Evolutionary conservation across 202 grass and related monocot species (phyloP).

Genomic region (Bolboschoenoplectus hybrid): DNA sequence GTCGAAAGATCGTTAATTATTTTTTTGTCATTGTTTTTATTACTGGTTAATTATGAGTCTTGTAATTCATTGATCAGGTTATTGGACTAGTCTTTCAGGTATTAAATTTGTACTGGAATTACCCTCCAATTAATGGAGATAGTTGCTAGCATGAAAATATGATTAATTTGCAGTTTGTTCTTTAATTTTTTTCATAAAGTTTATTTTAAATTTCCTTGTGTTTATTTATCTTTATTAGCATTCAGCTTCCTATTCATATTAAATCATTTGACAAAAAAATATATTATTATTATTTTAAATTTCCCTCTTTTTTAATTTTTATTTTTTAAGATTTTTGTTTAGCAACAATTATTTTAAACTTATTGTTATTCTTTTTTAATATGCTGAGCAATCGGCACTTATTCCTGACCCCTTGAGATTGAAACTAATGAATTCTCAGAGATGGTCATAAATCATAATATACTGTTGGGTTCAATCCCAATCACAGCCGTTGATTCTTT

Average conservation of each 20-base stretch:
- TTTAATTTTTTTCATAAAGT: background rate
- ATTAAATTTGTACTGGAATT: background rate
- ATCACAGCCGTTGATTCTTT: background rate
- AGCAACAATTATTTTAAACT: background rate
- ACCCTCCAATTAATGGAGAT: background rate
- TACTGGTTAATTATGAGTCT: background rate
- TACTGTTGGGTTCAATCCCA: background rate
- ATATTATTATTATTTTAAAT: too few species aligned
- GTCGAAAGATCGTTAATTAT: background rate
- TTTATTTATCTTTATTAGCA: too few species aligned
- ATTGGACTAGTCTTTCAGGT: conserved; percentile 19
- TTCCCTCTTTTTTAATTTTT: background rate
- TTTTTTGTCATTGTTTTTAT: conserved; percentile 1
- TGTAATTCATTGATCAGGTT: conserved; percentile 16
- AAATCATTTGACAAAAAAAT: background rate
- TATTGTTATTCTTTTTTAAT: background rate
- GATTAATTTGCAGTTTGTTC: background rate
- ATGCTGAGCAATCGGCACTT: background rate
- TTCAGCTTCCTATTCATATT: background rate
- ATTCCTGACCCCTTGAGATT: background rate
- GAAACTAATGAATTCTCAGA: background rate
- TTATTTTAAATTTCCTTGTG: background rate
- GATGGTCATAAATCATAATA: background rate
- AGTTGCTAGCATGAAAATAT: conserved; percentile 19
- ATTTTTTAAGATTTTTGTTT: background rate